These are phyloP conservation scores for Acer campestre DNA, from an alignment of 345 rosid genomes.

Conservation along the genomic window DNA sequence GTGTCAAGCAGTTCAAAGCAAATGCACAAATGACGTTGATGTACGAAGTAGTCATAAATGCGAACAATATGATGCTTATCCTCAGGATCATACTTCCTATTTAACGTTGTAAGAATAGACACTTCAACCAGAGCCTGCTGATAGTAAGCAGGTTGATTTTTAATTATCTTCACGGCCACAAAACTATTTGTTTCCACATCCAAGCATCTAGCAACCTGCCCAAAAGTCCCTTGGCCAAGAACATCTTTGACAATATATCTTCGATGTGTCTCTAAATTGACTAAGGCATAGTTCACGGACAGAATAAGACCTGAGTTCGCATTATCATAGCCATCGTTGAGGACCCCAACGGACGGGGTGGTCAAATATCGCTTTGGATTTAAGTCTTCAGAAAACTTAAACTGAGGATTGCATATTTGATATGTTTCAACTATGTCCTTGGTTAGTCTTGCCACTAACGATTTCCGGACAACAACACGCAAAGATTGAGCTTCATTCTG, in stretches of 20 bases:
- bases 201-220: constrained; percentile 99
- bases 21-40: constrained; percentile 88
- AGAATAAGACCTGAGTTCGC: constrained; percentile 94
- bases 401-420: constrained; percentile 82
- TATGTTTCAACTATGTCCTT: constrained; percentile 89
- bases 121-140: constrained; percentile 99
- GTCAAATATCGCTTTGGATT: constrained; percentile 97
- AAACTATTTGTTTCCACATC: constrained; percentile 65
- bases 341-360: constrained; percentile 88
- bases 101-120: constrained; percentile 89
- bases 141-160: constrained; percentile 96
- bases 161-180: constrained; percentile 94
- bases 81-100: constrained; percentile 96
- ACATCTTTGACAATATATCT: constrained; percentile 97
- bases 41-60: constrained; percentile 84
- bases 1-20: constrained; percentile 95
- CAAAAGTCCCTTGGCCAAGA: constrained; percentile 99
- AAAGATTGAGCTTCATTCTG: constrained; percentile 38
- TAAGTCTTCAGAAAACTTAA: constrained; percentile 87
- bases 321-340: constrained; percentile 94
- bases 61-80: constrained; percentile 99
- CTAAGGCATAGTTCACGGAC: constrained; percentile 67
- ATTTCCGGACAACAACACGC: constrained; percentile 58
- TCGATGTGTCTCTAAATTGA: constrained; percentile 72
- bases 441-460: constrained; percentile 87